phyloP scores from a whole-genome alignment of 2,329 filamentous ascomycete species.

The Fusarium citri region DNA sequence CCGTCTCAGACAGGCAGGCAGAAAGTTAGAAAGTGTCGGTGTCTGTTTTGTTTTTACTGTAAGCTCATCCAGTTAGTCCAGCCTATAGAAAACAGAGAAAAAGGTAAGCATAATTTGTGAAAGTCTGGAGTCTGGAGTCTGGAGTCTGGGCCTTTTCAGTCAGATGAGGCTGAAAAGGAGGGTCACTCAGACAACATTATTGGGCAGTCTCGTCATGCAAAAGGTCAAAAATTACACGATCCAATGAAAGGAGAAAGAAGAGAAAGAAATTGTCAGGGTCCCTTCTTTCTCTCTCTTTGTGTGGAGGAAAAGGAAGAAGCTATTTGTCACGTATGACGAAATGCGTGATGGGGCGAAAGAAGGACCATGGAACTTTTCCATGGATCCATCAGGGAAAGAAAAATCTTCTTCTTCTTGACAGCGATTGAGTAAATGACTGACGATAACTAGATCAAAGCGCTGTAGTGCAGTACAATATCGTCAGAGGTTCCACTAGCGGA shows the following conservation, averaged over 20 bases:
- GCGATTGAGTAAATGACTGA: background rate
- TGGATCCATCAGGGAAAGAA: conserved; percentile 5
- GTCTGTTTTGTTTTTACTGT: conserved; percentile 11
- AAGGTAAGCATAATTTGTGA: conserved; percentile 19
- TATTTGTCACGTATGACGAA: conserved; percentile 44
- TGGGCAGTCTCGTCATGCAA: conserved; percentile 14
- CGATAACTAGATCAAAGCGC: conserved; percentile 25
- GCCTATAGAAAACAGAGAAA: conserved; percentile 3
- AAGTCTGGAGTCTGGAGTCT: background rate
- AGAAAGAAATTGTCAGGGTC: background rate
- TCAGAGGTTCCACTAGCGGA: conserved; percentile 34
- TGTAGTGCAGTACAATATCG: background rate
- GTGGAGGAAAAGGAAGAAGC: conserved; percentile 9
- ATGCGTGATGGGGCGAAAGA: conserved; percentile 20
- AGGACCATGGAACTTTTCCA: conserved; percentile 34
- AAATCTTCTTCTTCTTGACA: background rate
- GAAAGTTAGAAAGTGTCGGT: conserved; percentile 8
- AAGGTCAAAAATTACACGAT: conserved; percentile 7
- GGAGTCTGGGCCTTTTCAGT: conserved; percentile 31
- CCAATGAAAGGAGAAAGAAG: conserved; percentile 6
- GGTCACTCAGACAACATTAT: conserved; percentile 27
- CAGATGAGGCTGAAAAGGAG: conserved; percentile 41
- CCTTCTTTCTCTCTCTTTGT: background rate
- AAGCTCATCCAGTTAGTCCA: conserved; percentile 21
- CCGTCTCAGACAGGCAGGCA: conserved; percentile 8